Evolutionary conservation across 805 yeast species (phyloP), one percentile per base, ranked within the genome.

Genomic region (Yamadazyma kitorensis): DNA sequence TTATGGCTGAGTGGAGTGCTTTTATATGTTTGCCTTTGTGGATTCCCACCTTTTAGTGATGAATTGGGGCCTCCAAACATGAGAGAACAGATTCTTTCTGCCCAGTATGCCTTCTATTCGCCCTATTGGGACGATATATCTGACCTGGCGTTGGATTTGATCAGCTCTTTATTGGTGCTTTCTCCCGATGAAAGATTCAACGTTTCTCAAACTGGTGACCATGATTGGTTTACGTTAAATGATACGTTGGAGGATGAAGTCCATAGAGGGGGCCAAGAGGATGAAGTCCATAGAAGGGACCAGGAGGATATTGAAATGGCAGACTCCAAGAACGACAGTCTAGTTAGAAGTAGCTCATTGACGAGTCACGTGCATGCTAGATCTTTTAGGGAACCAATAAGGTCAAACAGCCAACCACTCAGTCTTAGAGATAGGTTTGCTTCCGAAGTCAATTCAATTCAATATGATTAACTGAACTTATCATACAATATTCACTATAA

Each of bases 11-110:
- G 83, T 6, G 94, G 93, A 3, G 91, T 84, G 2, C 65, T 85
- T 29, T 55, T 84, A 11, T 85, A 85, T 42, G 88, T 84, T 2
- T 82, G 93, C 52, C 61, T 85, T 12, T 83, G 87, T 53, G 94
- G 94, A 0, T 85, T 85, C 45, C 93, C 91, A 4, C 94, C 94
- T 0, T 85, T 85, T 51, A 80, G 87, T 49, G 93, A 83, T 28
- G 91, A 85, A 41, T 54, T 84, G 36, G 89, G 81, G 0, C 93
- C 93, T 8, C 91, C 91, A 7, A 68, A 72, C 16, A 80, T 84
- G 84, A 73, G 78, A 40, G 86, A 83, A 27, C 93, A 84, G 55
- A 83, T 84, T 32, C 47, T 80, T 7, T 60, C 63, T 21, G 91
- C 84, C 0, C 74, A 71, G 39, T 82, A 69, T 55, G 87, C 88